These are phyloP conservation scores for Onygenales sp. DNA, from an alignment of 2,329 filamentous ascomycete species.

Conservation along the genomic window DNA sequence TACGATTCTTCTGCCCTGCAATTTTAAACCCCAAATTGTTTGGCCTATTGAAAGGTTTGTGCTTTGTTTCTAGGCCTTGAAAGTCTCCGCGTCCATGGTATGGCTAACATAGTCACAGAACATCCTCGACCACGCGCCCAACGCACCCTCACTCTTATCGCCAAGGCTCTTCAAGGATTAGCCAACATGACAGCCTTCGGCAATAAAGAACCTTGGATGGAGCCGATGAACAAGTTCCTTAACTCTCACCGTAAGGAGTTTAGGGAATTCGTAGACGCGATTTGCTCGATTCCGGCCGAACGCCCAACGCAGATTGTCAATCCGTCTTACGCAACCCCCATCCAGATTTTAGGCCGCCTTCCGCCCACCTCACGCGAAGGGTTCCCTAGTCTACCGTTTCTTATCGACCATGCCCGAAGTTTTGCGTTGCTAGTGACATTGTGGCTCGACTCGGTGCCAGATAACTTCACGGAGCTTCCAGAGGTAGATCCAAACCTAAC, in stretches of 20 bases:
- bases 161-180: constrained; percentile 82
- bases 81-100: neutral
- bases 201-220: constrained; percentile 97
- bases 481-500: constrained; percentile 29
- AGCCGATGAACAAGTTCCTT: constrained; percentile 90
- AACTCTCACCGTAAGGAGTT: constrained; percentile 66
- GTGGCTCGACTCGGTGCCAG: constrained; percentile 34
- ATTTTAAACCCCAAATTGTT: constrained; percentile 93
- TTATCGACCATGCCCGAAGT: constrained; percentile 80
- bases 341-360: constrained; percentile 77
- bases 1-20: constrained; percentile 93
- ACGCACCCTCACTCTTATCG: constrained; percentile 80
- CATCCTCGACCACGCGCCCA: constrained; percentile 75
- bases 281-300: constrained; percentile 74
- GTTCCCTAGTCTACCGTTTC: constrained; percentile 83
- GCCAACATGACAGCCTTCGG: constrained; percentile 88
- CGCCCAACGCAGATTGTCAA: constrained; percentile 56
- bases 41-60: constrained; percentile 62
- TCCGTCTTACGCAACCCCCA: constrained; percentile 83
- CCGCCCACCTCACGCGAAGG: constrained; percentile 77
- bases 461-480: constrained; percentile 29
- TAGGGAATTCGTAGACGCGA: constrained; percentile 75
- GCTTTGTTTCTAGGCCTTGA: neutral
- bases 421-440: constrained; percentile 70
- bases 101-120: constrained; percentile 41